phyloP scores from a whole-genome alignment of 495 filamentous ascomycete species.

The Penicillium angulare region DNA sequence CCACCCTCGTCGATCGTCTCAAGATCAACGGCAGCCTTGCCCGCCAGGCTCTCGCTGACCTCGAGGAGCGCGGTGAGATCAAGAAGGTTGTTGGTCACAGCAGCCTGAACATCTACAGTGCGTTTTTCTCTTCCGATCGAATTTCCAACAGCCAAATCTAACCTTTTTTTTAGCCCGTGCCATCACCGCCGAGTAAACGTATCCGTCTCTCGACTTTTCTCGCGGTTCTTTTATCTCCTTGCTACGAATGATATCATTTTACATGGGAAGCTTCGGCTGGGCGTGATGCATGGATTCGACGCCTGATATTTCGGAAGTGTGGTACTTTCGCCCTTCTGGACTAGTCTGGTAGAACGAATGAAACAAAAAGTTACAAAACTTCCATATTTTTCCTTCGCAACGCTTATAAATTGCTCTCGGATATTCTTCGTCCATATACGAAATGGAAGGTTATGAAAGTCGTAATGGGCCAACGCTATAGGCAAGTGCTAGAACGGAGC shows the following conservation, averaged over 20 bases:
- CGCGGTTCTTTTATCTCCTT: conserved; percentile 40
- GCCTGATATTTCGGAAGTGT: conserved; percentile 32
- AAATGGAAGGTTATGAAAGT: no score
- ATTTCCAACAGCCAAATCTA: conserved; percentile 4
- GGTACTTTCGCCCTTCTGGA: conserved; percentile 30
- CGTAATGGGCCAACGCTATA: background rate
- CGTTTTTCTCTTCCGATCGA: conserved; percentile 16
- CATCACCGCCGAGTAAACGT: conserved; percentile 52
- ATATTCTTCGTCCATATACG: no score
- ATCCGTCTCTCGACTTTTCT: conserved; percentile 35
- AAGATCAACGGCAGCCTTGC: conserved; percentile 99
- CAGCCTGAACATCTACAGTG: conserved; percentile 97
- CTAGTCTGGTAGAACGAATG: conserved; percentile 32
- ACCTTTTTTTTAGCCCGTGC: conserved; percentile 39
- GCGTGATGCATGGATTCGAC: conserved; percentile 40
- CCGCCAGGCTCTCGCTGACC: conserved; percentile 80
- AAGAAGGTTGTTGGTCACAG: conserved; percentile 97
- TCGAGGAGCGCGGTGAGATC: conserved; percentile 97
- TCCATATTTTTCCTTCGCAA: conserved; percentile 10
- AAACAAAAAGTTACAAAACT: conserved; percentile 38
- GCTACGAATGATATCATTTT: conserved; percentile 47
- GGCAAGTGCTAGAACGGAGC: no score
- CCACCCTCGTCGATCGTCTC: conserved; percentile 95
- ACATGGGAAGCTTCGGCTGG: conserved; percentile 42
- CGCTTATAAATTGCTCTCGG: no score